Evolutionary conservation across 2,329 filamentous ascomycete species (phyloP).

Genomic region (Beauveria asiatica): DNA sequence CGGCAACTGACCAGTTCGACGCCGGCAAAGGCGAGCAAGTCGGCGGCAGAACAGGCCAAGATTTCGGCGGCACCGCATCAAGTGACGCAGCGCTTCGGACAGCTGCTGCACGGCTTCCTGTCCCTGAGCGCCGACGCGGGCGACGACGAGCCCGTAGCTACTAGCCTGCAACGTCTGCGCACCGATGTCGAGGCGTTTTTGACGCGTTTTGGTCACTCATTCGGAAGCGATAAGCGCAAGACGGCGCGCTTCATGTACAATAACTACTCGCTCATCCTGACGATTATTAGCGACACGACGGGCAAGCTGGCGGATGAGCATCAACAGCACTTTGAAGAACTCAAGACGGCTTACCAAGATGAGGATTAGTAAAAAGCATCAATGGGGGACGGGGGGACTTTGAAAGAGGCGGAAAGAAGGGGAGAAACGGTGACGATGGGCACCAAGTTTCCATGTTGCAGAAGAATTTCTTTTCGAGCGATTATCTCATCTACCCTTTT

Average conservation of each 20-base stretch:
- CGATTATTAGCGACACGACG: constrained; percentile 72
- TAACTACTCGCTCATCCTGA: constrained; percentile 90
- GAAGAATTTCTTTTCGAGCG: neutral
- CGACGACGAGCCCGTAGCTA: constrained; percentile 85
- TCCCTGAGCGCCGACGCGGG: constrained; percentile 75
- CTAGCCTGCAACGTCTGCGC: constrained; percentile 68
- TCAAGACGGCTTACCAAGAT: constrained; percentile 53
- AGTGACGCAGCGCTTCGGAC: constrained; percentile 89
- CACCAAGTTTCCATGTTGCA: neutral
- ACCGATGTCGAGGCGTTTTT: constrained; percentile 79
- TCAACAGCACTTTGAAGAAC: constrained; percentile 61
- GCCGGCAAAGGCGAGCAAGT: constrained; percentile 35
- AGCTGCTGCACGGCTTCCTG: constrained; percentile 79
- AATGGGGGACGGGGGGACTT: neutral
- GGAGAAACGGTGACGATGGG: neutral
- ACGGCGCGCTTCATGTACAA: constrained; percentile 85
- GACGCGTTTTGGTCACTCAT: constrained; percentile 64
- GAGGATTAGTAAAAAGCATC: constrained; percentile 14
- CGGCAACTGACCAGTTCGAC: constrained; percentile 50
- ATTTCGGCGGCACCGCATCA: constrained; percentile 80
- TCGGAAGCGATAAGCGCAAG: constrained; percentile 68
- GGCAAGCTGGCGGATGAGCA: constrained; percentile 70
- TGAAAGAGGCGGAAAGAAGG: neutral
- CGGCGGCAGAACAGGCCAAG: constrained; percentile 43
- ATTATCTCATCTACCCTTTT: neutral